Evolutionary conservation across 176 grass and related monocot genomes (phyloP), one percentile per base, ranked within the genome.

Genomic region (Carex pumila): DNA sequence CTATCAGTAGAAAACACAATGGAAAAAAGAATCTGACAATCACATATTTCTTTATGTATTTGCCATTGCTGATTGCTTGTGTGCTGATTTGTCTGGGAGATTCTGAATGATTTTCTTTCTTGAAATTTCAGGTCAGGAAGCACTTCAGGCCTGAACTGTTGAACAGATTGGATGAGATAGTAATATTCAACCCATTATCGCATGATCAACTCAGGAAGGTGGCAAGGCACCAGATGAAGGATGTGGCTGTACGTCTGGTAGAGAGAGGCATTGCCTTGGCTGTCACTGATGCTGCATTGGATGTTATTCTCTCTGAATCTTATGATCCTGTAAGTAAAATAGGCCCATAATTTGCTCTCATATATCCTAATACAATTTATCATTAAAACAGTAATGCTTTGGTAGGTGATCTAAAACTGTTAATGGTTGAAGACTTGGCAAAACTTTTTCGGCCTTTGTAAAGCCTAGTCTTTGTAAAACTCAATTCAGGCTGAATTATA

Each of bases 161-260:
- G 66, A 98, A 98, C 73, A 85, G 96, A 13, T 85, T 98, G 1
- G 96, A 98, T 49, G 96, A 98, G 88, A 86, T 98, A 47, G 96
- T 98, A 11, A 81, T 98, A 10, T 98, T 98, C 63, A 91, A 98
- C 36, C 96, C 93, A 0, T 67, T 98, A 77, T 91, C 91, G 0
- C 96, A 98, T 34, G 92, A 98, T 7, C 93, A 98, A 39, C 91
- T 98, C 25, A 89, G 92, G 83, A 98, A 95, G 85, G 96, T 98
- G 0, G 91, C 93, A 0, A 92, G 96, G 13, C 91, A 94, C 5
- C 96, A 95, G 81, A 95, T 98, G 93, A 98, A 95, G 91, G 92
- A 98, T 66, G 91, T 98, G 7, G 96, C 96, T 14, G 82, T 90
- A 18, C 96, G 96, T 2, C 92, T 98, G 0, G 93, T 93, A 19